Conservation (phyloP, 768 basidiomycete genomes). For the Punctularia strigosozonata region DNA sequence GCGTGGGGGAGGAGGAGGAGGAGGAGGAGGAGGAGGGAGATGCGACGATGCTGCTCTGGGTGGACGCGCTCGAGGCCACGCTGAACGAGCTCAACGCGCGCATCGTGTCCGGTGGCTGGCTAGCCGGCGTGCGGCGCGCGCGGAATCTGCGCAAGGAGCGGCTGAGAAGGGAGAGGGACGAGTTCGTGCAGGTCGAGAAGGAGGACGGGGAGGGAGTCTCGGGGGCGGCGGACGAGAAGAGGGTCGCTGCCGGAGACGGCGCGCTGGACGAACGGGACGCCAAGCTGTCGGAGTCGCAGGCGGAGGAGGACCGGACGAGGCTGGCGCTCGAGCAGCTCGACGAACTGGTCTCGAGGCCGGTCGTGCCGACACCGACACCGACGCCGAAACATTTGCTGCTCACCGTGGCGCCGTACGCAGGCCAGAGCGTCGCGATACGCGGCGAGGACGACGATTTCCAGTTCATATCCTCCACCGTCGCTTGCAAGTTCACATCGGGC, state of each 20-base stretch:
- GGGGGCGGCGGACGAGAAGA: conserved; percentile 10
- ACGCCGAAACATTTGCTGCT: conserved; percentile 37
- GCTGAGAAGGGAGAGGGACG: neutral
- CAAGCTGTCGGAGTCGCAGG: conserved; percentile 1
- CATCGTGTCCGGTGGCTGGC: conserved; percentile 32
- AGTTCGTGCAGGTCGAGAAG: conserved; percentile 7
- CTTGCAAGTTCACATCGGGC: conserved; percentile 33
- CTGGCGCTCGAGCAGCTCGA: conserved; percentile 2
- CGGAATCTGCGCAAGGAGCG: conserved; percentile 15
- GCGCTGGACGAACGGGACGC: conserved; percentile 1
- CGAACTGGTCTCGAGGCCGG: conserved; percentile 3
- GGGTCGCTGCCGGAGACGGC: conserved; percentile 9
- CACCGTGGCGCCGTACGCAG: conserved; percentile 29
- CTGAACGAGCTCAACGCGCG: conserved; percentile 33
- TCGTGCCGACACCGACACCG: conserved; percentile 17
- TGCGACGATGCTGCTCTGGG: conserved; percentile 29
- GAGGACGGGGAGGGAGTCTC: conserved; percentile 15
- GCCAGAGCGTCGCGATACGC: conserved; percentile 11
- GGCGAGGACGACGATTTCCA: conserved; percentile 30
- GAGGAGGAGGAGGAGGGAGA: neutral
- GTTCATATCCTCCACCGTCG: conserved; percentile 23
- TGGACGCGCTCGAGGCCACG: conserved; percentile 29
- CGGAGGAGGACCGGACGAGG: conserved; percentile 2
- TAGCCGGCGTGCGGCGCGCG: conserved; percentile 29
- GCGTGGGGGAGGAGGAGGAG: conserved; percentile 5